phyloP scores from a whole-genome alignment of 225 moss, liverwort and hornwort genomes.

The Lunularia cruciata region DNA sequence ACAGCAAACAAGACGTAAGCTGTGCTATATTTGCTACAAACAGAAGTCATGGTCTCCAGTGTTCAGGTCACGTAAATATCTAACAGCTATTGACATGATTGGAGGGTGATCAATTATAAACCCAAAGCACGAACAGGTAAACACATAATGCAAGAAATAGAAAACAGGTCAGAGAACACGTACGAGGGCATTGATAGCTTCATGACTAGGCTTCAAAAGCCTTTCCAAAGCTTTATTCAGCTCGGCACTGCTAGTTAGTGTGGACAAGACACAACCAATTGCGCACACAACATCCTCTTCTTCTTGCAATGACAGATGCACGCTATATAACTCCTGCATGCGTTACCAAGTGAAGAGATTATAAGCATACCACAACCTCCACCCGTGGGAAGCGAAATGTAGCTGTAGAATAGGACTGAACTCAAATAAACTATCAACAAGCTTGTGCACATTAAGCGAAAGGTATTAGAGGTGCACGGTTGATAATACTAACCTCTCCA shows the following conservation, averaged over 20 bases:
- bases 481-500: slow-evolving; percentile 64
- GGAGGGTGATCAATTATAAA: not conserved
- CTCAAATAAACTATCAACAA: not conserved
- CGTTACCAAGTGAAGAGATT: not conserved
- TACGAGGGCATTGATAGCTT: slow-evolving; percentile 80
- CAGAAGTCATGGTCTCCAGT: not conserved
- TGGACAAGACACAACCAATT: slow-evolving; percentile 73
- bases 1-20: slow-evolving; percentile 4
- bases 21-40: too few species aligned
- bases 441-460: not conserved
- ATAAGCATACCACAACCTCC: not conserved
- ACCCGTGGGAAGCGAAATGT: not conserved
- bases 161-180: slow-evolving; percentile 10
- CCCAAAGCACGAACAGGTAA: too few species aligned
- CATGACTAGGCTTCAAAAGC: slow-evolving; percentile 84
- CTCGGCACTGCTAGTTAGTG: slow-evolving; percentile 61
- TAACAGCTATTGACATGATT: not conserved
- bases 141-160: not conserved
- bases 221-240: slow-evolving; percentile 79
- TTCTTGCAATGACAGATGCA: slow-evolving; percentile 79
- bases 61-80: too few species aligned
- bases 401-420: not conserved
- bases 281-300: slow-evolving; percentile 97
- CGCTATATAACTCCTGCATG: slow-evolving; percentile 75
- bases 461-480: not conserved